Base-by-base conservation (phyloP, 192 early-diverging fungal genomes). In the Spizellomyces sp. region DNA sequence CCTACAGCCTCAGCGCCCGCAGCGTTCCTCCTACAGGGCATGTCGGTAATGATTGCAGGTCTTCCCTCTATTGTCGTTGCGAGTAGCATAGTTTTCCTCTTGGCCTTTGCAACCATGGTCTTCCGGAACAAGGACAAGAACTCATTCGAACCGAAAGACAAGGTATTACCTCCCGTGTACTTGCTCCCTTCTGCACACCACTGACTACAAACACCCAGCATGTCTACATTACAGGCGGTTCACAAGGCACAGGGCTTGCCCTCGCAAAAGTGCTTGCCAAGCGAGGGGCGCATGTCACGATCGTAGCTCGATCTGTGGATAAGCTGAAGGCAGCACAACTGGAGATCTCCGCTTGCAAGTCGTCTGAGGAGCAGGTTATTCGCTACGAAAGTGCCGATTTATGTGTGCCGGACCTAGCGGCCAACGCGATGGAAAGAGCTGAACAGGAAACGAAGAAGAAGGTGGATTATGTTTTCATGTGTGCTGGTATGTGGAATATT, bases 221-320 rank as follows among this genome's bases (percentile, higher is more conserved):
- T 62, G 66, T 79, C 19, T 60, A 82, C 22, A 73, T 84, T 6
- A 81, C 80, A 36, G 83, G 83, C 54, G 81, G 66, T 44, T 79
- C 77, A n/a, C 79, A 82, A 66, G 80, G 77, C 45, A 76, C 76
- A 6, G 77, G 81, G 9, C 69, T 75, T 42, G 74, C 76, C 7
- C 59, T 79, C n/a, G 83, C 80, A 22, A 45, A 58, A 21, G 46
- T 61, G 5, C 75, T 81, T 22, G 80, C 70, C 22, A 42, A 56
- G 5, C 54, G 36, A 42, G 83, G 83, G 9, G 80, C 83, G 15
- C 71, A 79, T 58, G 78, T 84, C 50, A 84, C 83, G 43, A 63
- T 84, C 19, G 71, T 80, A 17, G 83, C 83, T 7, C 78, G 83
- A 48, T 21, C 61, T 6, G 70, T 72, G 74, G 75, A 22, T 22